Conservation (phyloP, 192 early-diverging fungal species). For the Mortierella alpina region DNA sequence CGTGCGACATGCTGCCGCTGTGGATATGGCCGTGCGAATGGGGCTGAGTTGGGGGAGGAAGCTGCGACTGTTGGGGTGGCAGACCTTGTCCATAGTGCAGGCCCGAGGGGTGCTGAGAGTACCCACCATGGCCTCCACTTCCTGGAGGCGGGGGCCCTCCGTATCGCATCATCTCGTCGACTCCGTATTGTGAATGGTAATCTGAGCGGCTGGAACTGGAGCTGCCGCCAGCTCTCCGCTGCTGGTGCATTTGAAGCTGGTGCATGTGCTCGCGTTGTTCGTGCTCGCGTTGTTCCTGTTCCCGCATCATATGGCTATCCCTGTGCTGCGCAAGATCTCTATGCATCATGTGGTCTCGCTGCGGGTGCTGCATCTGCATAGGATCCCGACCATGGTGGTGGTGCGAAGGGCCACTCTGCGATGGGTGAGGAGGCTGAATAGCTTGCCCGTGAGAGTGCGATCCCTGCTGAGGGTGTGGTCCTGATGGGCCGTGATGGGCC, state of each 20-base stretch:
- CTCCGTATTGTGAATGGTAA: constrained; percentile 31
- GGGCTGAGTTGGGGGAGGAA: constrained; percentile 27
- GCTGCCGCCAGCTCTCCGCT: constrained; percentile 22
- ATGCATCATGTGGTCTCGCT: constrained; percentile 31
- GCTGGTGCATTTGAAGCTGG: constrained; percentile 27
- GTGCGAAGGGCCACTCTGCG: constrained; percentile 2
- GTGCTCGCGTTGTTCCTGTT: constrained; percentile 32
- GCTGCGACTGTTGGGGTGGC: constrained; percentile 32
- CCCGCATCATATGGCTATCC: constrained; percentile 46
- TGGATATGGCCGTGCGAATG: constrained; percentile 39
- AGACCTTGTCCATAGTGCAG: constrained; percentile 45
- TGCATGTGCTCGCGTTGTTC: constrained; percentile 45
- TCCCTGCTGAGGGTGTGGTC: constrained; percentile 21
- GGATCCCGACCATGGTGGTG: constrained; percentile 32
- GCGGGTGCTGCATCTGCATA: constrained; percentile 37
- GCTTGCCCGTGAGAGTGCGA: constrained; percentile 12
- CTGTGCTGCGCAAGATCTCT: constrained; percentile 36
- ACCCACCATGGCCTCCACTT: constrained; percentile 29
- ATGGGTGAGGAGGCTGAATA: background rate
- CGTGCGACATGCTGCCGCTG: constrained; percentile 29
- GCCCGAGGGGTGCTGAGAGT: constrained; percentile 26
- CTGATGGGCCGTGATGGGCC: constrained; percentile 10
- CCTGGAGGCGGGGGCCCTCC: constrained; percentile 38
- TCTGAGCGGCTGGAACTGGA: constrained; percentile 35
- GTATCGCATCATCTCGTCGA: constrained; percentile 48